Conservation (phyloP, 148 eudicot genomes). For the Vaccinium darrowii region DNA sequence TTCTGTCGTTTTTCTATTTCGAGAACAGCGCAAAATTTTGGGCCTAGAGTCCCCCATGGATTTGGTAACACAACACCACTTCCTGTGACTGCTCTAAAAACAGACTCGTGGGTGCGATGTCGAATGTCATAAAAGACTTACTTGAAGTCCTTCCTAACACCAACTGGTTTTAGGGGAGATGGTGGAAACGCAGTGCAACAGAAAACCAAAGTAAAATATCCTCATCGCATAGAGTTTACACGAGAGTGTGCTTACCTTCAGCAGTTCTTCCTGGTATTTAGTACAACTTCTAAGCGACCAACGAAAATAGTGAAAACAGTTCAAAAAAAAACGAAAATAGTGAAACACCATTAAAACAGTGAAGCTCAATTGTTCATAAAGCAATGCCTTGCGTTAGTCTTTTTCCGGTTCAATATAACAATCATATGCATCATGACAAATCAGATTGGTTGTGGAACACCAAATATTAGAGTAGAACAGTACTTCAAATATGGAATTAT, state of each 20-base stretch:
- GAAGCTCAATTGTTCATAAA: not conserved
- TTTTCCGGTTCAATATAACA: not conserved
- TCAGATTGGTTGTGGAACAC: not conserved
- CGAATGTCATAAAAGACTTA: no score
- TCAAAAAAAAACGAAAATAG: not conserved
- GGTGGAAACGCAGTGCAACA: no score
- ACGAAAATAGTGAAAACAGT: not conserved
- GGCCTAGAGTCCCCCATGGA: no score
- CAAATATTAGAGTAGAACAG: not conserved
- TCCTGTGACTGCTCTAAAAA: no score
- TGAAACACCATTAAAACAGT: not conserved
- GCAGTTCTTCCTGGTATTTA: not conserved
- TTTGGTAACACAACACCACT: no score
- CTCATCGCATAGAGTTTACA: not conserved
- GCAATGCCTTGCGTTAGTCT: not conserved
- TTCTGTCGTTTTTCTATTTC: not conserved
- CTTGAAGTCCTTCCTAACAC: no score
- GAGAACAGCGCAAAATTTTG: not conserved
- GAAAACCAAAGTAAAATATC: not conserved
- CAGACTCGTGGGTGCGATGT: no score
- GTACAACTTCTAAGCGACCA: not conserved
- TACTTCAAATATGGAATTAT: not conserved
- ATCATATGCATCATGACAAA: conserved; percentile 7
- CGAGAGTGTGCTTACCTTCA: not conserved
- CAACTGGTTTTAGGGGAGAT: no score